Evolutionary conservation across 345 rosid species (phyloP), one percentile per base, ranked within the genome.

Genomic region (Microthlaspi erraticum): DNA sequence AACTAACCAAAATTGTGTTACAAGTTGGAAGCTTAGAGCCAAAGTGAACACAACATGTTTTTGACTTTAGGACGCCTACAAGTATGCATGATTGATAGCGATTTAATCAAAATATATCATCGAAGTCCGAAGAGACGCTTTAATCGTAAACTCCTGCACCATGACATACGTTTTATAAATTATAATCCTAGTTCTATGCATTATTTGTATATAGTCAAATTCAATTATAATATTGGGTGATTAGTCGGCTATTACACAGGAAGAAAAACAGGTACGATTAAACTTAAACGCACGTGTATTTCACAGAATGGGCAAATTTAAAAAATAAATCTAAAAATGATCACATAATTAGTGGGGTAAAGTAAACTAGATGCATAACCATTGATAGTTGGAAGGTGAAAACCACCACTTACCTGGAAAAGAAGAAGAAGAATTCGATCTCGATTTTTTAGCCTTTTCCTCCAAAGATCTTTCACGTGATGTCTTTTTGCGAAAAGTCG

Each of bases 361-460:
- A 65, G 66, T 65, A 38, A 38, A 57, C 17, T 2, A 29, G 66
- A 73, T 67, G 69, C 64, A 37, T 51, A 67, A 44, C 68, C 78
- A 60, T 74, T 67, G 73, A 74, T 51, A 75, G 74, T 57, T 75
- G 74, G 59, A 68, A 66, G 73, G 68, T 74, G 48, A 60, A 58
- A 67, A 67, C 7, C 10, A 60, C n/a, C 53, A 75, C 69, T 34
- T 26, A 75, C 78, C 70, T 61, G 78, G 69, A 60, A 74, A 59
- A 74, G 33, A 26, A 50, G 68, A 58, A 59, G 55, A 63, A 26
- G 60, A 41, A 49, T 53, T 75, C 64, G 60, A 61, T 61, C 68
- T 60, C 58, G 20, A 5, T 20, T 66, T 26, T 50, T 14, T 23
- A 34, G 34, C 38, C 49, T 19, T 53, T 50, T 66, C 33, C 48